Evolutionary conservation across 192 early-diverging fungal genomes (phyloP).

Genomic region (Coemansia sp.): DNA sequence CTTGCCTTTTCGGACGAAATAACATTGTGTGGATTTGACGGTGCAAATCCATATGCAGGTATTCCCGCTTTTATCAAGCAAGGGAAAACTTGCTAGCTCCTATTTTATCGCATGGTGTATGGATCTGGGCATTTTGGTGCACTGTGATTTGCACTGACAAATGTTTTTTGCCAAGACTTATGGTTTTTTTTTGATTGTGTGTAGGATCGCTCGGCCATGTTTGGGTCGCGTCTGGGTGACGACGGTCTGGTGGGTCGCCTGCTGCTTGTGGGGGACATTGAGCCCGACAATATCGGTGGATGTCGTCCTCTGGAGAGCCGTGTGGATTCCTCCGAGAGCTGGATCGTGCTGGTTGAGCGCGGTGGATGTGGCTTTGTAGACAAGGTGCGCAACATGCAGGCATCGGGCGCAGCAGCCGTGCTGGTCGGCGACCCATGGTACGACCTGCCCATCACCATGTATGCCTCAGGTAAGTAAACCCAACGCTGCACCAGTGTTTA

Average conservation of each 20-base stretch:
- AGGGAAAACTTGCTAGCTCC: no score
- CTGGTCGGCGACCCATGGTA: conserved; percentile 79
- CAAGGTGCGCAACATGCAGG: conserved; percentile 90
- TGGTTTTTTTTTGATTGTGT: not conserved
- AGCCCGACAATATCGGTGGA: conserved; percentile 56
- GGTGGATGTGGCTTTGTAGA: conserved; percentile 86
- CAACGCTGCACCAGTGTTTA: no score
- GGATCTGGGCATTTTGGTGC: no score
- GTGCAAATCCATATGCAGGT: not conserved
- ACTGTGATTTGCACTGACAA: no score
- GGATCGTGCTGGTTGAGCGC: conserved; percentile 84
- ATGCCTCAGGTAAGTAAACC: no score
- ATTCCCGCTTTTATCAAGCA: no score
- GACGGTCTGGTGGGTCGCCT: conserved; percentile 69
- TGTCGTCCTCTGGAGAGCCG: conserved; percentile 53
- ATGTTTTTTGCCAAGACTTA: not conserved
- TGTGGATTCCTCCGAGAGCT: conserved; percentile 48
- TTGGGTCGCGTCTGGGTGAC: conserved; percentile 74
- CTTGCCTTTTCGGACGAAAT: no score
- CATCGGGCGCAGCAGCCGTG: conserved; percentile 75
- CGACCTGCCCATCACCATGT: conserved; percentile 86
- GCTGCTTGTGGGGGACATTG: conserved; percentile 54
- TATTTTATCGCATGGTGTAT: no score
- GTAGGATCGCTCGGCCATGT: conserved; percentile 76
- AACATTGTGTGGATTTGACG: no score